These are phyloP conservation scores for Mimosa bimucronata DNA, from an alignment of 306 rosid species.

Conservation along the genomic window DNA sequence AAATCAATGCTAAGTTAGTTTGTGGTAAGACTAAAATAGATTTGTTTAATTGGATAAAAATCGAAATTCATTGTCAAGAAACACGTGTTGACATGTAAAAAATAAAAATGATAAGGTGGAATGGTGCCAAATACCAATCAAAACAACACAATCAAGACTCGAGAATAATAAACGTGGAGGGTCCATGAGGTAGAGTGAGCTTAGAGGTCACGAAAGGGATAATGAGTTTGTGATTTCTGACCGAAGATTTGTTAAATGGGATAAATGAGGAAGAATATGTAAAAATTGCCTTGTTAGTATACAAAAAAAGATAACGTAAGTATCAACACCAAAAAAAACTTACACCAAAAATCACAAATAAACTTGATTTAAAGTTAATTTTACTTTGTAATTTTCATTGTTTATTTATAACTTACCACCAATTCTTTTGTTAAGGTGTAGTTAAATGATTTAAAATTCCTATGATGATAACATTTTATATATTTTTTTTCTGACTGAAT, in stretches of 20 bases:
- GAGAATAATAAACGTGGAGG: neutral
- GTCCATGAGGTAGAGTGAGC: neutral
- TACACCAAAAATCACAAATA: neutral
- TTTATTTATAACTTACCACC: neutral
- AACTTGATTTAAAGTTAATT: neutral
- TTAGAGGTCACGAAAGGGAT: neutral
- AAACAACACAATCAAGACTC: neutral
- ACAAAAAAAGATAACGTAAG: neutral
- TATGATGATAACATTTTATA: too few species aligned
- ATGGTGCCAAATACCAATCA: neutral
- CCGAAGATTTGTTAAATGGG: neutral
- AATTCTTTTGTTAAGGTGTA: neutral
- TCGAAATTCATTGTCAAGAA: neutral
- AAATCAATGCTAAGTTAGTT: neutral
- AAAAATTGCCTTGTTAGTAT: too few species aligned
- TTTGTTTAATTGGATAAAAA: neutral
- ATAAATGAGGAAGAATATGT: neutral
- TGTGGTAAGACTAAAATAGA: neutral
- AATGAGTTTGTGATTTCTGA: neutral
- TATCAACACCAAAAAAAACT: neutral
- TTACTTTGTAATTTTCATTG: neutral
- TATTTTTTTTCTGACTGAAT: too few species aligned
- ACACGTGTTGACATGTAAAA: neutral
- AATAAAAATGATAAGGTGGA: neutral
- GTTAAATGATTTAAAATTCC: too few species aligned